Percentiles rank a stretch among this genome's conserved stretches.
phyloP scores from a whole-genome alignment of 495 filamentous ascomycete species.

The Cairneyella variabilis region DNA sequence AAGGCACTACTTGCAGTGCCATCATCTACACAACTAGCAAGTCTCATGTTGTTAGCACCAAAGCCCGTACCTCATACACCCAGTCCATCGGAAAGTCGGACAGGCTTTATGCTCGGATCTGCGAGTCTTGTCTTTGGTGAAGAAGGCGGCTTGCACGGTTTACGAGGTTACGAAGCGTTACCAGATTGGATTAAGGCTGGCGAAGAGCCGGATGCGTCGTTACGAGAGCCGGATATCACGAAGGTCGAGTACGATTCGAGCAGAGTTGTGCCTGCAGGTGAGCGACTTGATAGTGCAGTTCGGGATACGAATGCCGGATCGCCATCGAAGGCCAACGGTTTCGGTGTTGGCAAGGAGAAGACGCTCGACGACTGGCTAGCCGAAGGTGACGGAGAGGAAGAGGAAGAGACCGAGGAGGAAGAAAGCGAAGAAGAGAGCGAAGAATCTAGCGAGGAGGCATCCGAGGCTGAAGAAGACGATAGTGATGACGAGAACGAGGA shows the following conservation, averaged over 20 bases:
- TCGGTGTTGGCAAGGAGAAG: conserved; percentile 45
- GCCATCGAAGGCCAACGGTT: conserved; percentile 22
- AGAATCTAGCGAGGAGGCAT: conserved; percentile 35
- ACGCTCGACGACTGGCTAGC: conserved; percentile 87
- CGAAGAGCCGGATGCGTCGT: conserved; percentile 68
- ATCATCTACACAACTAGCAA: conserved; percentile 76
- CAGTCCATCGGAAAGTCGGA: conserved; percentile 76
- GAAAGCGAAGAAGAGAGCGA: conserved; percentile 25
- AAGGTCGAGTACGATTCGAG: conserved; percentile 37
- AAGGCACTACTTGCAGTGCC: conserved; percentile 75
- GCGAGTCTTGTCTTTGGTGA: conserved; percentile 79
- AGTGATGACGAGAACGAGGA: conserved; percentile 39
- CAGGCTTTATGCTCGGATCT: conserved; percentile 73
- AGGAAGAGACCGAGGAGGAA: conserved; percentile 49
- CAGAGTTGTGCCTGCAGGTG: conserved; percentile 53
- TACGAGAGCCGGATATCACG: conserved; percentile 52
- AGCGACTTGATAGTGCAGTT: conserved; percentile 57
- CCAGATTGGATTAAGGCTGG: conserved; percentile 83
- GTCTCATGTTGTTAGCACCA: conserved; percentile 83
- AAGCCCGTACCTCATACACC: conserved; percentile 89
- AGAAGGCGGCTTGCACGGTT: conserved; percentile 62
- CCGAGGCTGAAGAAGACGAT: conserved; percentile 36
- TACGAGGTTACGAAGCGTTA: conserved; percentile 71
- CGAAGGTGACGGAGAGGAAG: conserved; percentile 47
- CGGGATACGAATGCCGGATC: conserved; percentile 17